These are phyloP conservation scores for Rhizoctonia solani DNA, from an alignment of 1,284 basidiomycete genomes.

Conservation along the genomic window DNA sequence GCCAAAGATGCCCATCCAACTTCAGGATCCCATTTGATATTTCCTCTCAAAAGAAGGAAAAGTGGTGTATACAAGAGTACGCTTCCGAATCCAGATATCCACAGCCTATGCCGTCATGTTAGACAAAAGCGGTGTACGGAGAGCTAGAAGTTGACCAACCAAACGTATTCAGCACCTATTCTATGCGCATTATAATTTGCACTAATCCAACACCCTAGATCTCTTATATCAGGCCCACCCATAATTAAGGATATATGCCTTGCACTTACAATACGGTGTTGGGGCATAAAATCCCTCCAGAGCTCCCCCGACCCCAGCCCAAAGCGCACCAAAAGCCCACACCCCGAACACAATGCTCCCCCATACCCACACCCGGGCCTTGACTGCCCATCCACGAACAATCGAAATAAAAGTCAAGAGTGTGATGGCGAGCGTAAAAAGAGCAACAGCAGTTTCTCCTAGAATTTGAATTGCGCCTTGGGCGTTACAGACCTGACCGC, in stretches of 20 bases:
- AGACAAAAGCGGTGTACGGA: not conserved
- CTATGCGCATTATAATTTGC: slow-evolving; percentile 17
- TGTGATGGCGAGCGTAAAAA: slow-evolving; percentile 38
- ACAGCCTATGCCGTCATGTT: slow-evolving; percentile 33
- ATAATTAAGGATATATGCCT: not conserved
- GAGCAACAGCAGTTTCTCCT: slow-evolving; percentile 40
- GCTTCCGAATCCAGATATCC: slow-evolving; percentile 34
- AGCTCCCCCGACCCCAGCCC: slow-evolving; percentile 32
- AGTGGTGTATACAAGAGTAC: slow-evolving; percentile 36
- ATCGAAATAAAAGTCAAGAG: slow-evolving; percentile 39
- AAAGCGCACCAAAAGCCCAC: slow-evolving; percentile 38
- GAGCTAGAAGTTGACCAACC: not conserved
- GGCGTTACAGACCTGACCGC: slow-evolving; percentile 38
- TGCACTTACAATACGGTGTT: slow-evolving; percentile 35
- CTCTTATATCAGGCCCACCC: not conserved
- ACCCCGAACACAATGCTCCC: slow-evolving; percentile 31
- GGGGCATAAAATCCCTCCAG: slow-evolving; percentile 36
- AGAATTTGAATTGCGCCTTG: slow-evolving; percentile 40
- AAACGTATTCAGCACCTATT: slow-evolving; percentile 29
- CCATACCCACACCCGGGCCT: slow-evolving; percentile 16
- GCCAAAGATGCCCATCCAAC: slow-evolving; percentile 8
- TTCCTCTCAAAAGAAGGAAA: slow-evolving; percentile 34
- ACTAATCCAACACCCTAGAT: slow-evolving; percentile 36
- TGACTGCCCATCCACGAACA: slow-evolving; percentile 32
- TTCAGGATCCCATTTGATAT: slow-evolving; percentile 22